Evolutionary conservation across 495 filamentous ascomycete species (phyloP).

Genomic region (Oleoguttula mirabilis): DNA sequence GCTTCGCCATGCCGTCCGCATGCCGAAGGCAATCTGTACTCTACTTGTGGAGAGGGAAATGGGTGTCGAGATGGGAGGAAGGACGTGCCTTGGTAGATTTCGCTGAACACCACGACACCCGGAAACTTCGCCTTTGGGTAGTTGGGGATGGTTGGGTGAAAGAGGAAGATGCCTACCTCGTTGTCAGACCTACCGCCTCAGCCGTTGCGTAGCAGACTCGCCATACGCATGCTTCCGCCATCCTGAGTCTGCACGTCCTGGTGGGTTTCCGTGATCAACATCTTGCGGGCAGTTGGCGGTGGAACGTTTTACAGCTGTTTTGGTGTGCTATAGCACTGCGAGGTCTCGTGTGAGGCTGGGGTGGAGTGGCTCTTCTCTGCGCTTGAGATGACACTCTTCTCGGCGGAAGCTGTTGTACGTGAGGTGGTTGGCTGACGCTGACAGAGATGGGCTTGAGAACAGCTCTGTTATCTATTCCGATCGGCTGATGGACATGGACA

Average conservation of each 20-base stretch:
- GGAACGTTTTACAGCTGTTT: no score
- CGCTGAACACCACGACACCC: slow-evolving; percentile 81
- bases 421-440: no score
- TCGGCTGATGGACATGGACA: no score
- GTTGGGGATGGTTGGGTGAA: slow-evolving; percentile 70
- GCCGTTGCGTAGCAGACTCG: background rate
- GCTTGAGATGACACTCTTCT: no score
- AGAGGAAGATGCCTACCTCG: slow-evolving; percentile 66
- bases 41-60: background rate
- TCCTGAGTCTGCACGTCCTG: slow-evolving; percentile 56
- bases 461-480: no score
- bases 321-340: no score
- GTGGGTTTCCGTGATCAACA: slow-evolving; percentile 57
- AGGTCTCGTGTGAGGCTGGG: no score
- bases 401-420: no score
- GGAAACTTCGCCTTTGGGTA: slow-evolving; percentile 86
- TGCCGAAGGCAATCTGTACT: background rate
- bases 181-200: slow-evolving; percentile 3
- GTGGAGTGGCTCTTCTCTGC: no score
- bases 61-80: background rate
- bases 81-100: slow-evolving; percentile 82
- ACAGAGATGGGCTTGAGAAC: no score
- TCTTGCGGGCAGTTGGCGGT: no score
- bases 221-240: slow-evolving; percentile 53
- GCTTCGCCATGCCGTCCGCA: no score